phyloP scores from a whole-genome alignment of 306 rosid genomes.

The Glycine latifolia region DNA sequence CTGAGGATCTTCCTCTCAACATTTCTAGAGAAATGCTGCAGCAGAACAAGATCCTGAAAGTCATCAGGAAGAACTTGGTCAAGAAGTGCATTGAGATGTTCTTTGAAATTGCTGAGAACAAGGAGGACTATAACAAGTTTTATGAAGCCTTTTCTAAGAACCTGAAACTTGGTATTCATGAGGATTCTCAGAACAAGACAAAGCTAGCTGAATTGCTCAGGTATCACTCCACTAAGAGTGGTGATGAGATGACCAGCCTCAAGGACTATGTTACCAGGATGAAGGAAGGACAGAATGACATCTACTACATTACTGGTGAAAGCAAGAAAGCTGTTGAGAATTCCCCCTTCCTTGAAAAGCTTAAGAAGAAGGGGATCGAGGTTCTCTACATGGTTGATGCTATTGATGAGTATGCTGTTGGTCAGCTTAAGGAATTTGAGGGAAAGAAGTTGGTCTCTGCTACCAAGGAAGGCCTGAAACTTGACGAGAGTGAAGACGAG shows the following conservation, averaged over 20 bases:
- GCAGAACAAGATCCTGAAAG: slow-evolving; percentile 93
- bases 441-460: slow-evolving; percentile 94
- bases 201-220: slow-evolving; percentile 88
- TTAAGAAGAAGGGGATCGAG: slow-evolving; percentile 86
- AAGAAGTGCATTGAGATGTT: slow-evolving; percentile 89
- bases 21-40: slow-evolving; percentile 90
- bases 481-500: slow-evolving; percentile 88
- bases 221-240: slow-evolving; percentile 91
- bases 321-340: slow-evolving; percentile 95
- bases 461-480: slow-evolving; percentile 89
- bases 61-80: slow-evolving; percentile 87
- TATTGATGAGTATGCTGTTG: slow-evolving; percentile 88
- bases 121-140: slow-evolving; percentile 92
- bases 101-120: slow-evolving; percentile 95
- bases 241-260: slow-evolving; percentile 89
- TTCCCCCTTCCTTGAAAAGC: slow-evolving; percentile 91
- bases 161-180: slow-evolving; percentile 83
- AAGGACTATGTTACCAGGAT: slow-evolving; percentile 96
- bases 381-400: slow-evolving; percentile 96
- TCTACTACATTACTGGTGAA: slow-evolving; percentile 90
- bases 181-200: slow-evolving; percentile 82
- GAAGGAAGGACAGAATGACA: slow-evolving; percentile 95
- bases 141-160: slow-evolving; percentile 93
- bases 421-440: slow-evolving; percentile 94
- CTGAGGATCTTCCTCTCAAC: slow-evolving; percentile 95